These are phyloP conservation scores for Microdochium paspali DNA, from an alignment of 2,329 filamentous ascomycete genomes.

Conservation along the genomic window DNA sequence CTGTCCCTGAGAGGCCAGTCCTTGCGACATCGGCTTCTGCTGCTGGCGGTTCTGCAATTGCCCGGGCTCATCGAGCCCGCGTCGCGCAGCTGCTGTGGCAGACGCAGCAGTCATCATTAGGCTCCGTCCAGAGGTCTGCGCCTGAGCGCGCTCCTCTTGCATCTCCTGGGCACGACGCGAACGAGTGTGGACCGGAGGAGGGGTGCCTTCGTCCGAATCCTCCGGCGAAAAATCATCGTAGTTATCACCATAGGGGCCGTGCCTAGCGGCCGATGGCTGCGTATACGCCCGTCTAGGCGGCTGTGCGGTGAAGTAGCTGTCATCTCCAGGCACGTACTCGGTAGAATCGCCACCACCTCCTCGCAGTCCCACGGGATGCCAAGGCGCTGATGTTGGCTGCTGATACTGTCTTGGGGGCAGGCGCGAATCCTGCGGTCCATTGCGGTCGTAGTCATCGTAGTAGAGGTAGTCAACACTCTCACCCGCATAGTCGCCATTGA, in stretches of 20 bases:
- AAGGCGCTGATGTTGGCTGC: not conserved
- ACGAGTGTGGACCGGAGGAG: not conserved
- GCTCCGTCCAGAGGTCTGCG: not conserved
- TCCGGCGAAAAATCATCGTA: constrained; percentile 2
- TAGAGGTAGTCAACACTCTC: constrained; percentile 28
- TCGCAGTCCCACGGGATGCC: constrained; percentile 13
- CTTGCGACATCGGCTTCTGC: too few species aligned
- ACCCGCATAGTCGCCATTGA: constrained; percentile 43
- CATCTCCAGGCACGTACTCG: constrained; percentile 47
- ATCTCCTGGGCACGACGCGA: not conserved
- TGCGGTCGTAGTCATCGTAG: constrained; percentile 7
- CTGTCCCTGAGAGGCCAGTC: too few species aligned
- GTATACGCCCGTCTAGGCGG: constrained; percentile 18
- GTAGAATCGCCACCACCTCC: constrained; percentile 27
- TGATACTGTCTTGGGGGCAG: not conserved
- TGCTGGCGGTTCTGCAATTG: not conserved
- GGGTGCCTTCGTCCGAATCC: constrained; percentile 2
- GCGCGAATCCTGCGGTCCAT: not conserved
- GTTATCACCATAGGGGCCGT: constrained; percentile 1
- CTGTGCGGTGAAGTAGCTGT: constrained; percentile 43
- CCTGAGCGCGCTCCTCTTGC: not conserved
- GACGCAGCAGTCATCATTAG: not conserved
- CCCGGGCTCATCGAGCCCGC: not conserved
- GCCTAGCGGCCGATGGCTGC: constrained; percentile 11
- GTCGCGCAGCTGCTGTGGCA: not conserved